Percentiles rank a stretch among this genome's conserved stretches.
Conservation (phyloP, 2,329 filamentous ascomycete genomes). For the Diaporthe humulicola region DNA sequence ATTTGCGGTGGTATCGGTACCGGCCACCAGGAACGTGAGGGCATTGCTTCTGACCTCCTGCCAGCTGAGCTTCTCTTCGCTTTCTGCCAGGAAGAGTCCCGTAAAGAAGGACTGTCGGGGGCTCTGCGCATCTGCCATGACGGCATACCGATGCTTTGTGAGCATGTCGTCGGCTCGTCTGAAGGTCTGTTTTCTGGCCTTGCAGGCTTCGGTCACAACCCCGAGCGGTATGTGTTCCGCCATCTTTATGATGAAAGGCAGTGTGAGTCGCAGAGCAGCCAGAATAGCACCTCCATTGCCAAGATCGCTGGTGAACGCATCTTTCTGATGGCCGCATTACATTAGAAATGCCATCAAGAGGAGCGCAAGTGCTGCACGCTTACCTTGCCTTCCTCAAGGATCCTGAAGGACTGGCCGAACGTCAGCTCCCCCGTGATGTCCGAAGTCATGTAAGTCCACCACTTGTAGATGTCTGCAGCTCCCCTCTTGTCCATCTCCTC, state of each 20-base stretch:
- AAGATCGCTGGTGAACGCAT: conserved; percentile 15
- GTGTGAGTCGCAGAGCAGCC: conserved; percentile 5
- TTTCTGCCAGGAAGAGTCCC: conserved; percentile 4
- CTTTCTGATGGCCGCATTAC: neutral
- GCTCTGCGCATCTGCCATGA: neutral
- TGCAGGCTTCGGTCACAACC: neutral
- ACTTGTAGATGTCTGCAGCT: conserved; percentile 62
- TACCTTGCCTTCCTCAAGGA: conserved; percentile 64
- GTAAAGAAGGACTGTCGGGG: conserved; percentile 23
- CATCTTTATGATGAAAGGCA: conserved; percentile 29
- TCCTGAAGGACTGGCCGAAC: conserved; percentile 68
- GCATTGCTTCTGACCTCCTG: conserved; percentile 34
- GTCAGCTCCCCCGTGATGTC: conserved; percentile 66
- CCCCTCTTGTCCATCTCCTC: conserved; percentile 55
- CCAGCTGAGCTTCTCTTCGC: conserved; percentile 18
- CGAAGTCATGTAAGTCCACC: conserved; percentile 66
- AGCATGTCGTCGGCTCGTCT: conserved; percentile 22
- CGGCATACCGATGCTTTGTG: conserved; percentile 12
- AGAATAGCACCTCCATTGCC: conserved; percentile 17
- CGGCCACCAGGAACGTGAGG: conserved; percentile 54
- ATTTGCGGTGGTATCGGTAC: conserved; percentile 65
- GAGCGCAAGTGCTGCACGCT: neutral
- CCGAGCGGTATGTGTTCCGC: conserved; percentile 33
- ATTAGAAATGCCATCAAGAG: neutral
- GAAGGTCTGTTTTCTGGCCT: conserved; percentile 20